Evolutionary conservation across 768 basidiomycete species (phyloP), one percentile per base, ranked within the genome.

Genomic region (Candolleomyces efflorescens): DNA sequence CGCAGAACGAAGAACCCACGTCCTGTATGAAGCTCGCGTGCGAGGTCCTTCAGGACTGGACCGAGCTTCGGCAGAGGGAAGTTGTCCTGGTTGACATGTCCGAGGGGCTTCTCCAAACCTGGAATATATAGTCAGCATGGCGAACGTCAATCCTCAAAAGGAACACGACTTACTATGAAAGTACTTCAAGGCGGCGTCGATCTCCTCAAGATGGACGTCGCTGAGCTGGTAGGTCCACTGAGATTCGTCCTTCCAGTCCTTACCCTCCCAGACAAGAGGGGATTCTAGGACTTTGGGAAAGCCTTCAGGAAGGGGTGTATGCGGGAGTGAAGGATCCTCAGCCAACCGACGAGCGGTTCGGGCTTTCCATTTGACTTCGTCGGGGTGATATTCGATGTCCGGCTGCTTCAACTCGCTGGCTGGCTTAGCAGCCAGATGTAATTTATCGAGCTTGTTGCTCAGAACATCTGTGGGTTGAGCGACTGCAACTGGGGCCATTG

Each of bases 1-100:
- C 78, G 73, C 22, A 81, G 50, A 47, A 81, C 79, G 61, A 78
- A 79, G 66, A 81, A 81, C 0, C 79, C 79, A 23, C 79, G 73
- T 6, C 79, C 78, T 23, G 66, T 63, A 60, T 78, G 75, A 4
- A 81, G 69, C 57, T 78, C 78, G 7, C 68, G 60, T 2, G 77
- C 67, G 23, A 81, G 69, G 27, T 61, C 67, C 41, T 63, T 61
- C 2, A 81, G 68, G 11, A 65, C 67, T 7, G 72, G 58, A 9
- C 75, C 71, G n/a, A 80, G 68, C 0, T 70, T 75, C 2, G 79
- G 77, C 2, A 81, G 65, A 3, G 78, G 79, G 64, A 80, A 81
- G 0, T 75, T 78, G n/a, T 53, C 15, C 17, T 51, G 57, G 17
- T 51, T 43, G 11, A 43, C 51, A 13, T 23, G 51, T 13, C 57